A percentile compares a stretch with the other conserved stretches of the same genome.
Evolutionary conservation across 1,284 basidiomycete genomes (phyloP).

Genomic region (Singerocomus inundabilis): DNA sequence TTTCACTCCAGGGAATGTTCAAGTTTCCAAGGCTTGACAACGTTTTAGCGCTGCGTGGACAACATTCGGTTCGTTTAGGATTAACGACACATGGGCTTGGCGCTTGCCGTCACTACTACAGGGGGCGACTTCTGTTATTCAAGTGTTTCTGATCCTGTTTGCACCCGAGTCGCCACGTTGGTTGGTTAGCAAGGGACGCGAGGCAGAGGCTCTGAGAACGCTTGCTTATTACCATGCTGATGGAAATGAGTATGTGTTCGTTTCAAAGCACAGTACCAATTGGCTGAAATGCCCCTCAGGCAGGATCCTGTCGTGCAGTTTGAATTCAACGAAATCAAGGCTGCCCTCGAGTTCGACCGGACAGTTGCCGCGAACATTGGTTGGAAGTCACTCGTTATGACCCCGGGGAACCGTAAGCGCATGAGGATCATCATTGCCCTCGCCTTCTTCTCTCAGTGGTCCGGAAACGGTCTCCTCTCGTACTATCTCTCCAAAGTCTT

Average conservation of each 20-base stretch:
- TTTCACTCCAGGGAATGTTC: background rate
- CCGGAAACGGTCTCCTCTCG: constrained; percentile 72
- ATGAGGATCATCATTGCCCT: constrained; percentile 68
- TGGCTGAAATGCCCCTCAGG: constrained; percentile 51
- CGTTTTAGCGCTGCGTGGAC: constrained; percentile 65
- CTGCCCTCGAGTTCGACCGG: constrained; percentile 66
- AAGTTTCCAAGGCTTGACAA: background rate
- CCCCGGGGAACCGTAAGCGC: constrained; percentile 67
- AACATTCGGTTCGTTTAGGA: constrained; percentile 71
- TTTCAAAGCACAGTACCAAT: constrained; percentile 23
- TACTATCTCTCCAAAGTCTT: constrained; percentile 77
- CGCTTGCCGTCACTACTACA: constrained; percentile 71
- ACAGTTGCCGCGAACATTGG: constrained; percentile 54
- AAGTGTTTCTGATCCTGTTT: constrained; percentile 60
- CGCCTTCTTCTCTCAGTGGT: constrained; percentile 75
- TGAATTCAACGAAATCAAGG: constrained; percentile 77
- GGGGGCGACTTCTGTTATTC: constrained; percentile 61
- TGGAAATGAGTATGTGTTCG: constrained; percentile 49
- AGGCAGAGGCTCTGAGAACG: constrained; percentile 58
- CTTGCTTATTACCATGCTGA: constrained; percentile 78
- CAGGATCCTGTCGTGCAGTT: constrained; percentile 74
- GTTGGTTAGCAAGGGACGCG: constrained; percentile 63
- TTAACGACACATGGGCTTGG: constrained; percentile 70
- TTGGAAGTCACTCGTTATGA: constrained; percentile 59
- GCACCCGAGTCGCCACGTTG: constrained; percentile 73